These are phyloP conservation scores for Lignosus rhinocerotis DNA, from an alignment of 1,284 basidiomycete species.

Conservation along the genomic window DNA sequence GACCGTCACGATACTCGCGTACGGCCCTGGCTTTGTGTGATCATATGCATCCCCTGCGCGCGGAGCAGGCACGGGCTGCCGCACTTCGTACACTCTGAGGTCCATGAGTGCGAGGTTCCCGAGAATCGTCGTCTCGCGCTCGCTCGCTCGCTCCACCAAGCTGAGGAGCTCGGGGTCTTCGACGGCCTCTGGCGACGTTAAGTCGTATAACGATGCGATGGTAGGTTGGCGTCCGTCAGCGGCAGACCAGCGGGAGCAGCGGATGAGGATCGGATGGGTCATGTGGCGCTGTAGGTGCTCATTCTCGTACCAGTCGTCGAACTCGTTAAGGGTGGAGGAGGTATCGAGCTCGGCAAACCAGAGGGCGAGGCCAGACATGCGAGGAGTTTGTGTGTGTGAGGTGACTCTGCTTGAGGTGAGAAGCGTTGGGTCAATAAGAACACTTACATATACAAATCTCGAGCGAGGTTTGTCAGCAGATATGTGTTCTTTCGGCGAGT, in stretches of 20 bases:
- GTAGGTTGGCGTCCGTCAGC: conserved; percentile 41
- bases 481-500: no score
- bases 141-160: conserved; percentile 52
- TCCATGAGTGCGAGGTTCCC: conserved; percentile 48
- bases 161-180: conserved; percentile 48
- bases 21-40: conserved; percentile 32
- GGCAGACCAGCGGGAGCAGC: conserved; percentile 50
- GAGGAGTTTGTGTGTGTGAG: no score
- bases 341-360: conserved; percentile 34
- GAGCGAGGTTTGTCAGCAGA: no score
- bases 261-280: conserved; percentile 52
- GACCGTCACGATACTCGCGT: conserved; percentile 35
- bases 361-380: conserved; percentile 26
- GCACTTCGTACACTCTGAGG: conserved; percentile 46
- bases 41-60: conserved; percentile 37
- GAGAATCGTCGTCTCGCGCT: conserved; percentile 52
- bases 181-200: conserved; percentile 48
- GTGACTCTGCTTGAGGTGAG: no score
- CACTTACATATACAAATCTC: no score
- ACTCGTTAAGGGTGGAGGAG: conserved; percentile 29
- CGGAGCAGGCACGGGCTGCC: conserved; percentile 31
- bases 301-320: conserved; percentile 61
- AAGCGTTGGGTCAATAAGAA: no score
- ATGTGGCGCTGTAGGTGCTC: conserved; percentile 64
- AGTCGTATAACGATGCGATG: conserved; percentile 61